Percentiles rank a stretch among this genome's conserved stretches.
Conservation (phyloP, 2,329 filamentous ascomycete species). For the Bipolaris bicolor region DNA sequence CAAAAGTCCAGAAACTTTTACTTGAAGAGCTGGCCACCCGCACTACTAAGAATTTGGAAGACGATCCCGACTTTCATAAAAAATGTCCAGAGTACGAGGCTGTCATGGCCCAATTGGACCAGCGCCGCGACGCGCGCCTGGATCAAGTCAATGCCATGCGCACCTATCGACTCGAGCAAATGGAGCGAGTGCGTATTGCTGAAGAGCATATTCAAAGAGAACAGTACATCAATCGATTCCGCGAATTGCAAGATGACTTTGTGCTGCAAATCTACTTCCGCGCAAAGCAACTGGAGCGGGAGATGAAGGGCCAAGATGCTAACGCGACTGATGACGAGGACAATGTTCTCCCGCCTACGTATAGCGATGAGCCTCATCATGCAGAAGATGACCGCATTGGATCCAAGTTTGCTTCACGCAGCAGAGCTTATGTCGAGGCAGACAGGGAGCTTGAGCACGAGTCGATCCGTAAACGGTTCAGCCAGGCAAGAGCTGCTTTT, state of each 20-base stretch:
- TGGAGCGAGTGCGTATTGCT: constrained; percentile 43
- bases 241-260: constrained; percentile 42
- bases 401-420: constrained; percentile 50
- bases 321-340: constrained; percentile 53
- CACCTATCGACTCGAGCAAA: constrained; percentile 45
- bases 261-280: constrained; percentile 48
- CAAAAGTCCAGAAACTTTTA: constrained; percentile 67
- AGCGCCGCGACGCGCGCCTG: constrained; percentile 52
- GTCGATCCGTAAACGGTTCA: constrained; percentile 32
- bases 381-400: constrained; percentile 35
- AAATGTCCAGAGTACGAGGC: constrained; percentile 60
- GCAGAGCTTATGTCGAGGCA: constrained; percentile 49
- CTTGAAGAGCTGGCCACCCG: constrained; percentile 70
- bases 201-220: constrained; percentile 44
- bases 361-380: constrained; percentile 34
- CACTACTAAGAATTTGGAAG: constrained; percentile 63
- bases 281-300: constrained; percentile 47
- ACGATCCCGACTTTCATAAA: constrained; percentile 61
- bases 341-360: constrained; percentile 43
- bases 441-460: constrained; percentile 46
- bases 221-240: constrained; percentile 46
- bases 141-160: constrained; percentile 48
- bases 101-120: constrained; percentile 60
- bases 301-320: constrained; percentile 42
- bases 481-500: constrained; percentile 30